Evolutionary conservation across 2,329 filamentous ascomycete species (phyloP), one percentile per base, ranked within the genome.

Genomic region (Purpureocillium lavendulum): DNA sequence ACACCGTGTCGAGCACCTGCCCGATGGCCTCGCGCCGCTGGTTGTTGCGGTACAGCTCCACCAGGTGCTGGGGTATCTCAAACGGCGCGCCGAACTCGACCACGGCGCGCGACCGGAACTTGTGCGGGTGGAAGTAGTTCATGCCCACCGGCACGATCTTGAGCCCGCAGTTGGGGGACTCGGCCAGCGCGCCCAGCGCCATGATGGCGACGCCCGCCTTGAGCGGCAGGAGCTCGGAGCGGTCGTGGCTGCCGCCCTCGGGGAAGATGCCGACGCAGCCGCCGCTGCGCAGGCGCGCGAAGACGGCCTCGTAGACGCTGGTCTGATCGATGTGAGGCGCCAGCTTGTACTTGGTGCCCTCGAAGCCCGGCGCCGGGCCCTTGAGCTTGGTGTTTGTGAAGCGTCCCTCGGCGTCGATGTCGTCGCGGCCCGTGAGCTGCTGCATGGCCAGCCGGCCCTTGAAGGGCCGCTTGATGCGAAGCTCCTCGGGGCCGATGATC

Each of bases 101-200:
- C 4, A 98, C 90, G 29, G 90, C 92, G 57, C 92, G 79, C 47
- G 90, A 97, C 34, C 90, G 84, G 64, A 98, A 98, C 61, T 97
- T 98, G 72, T 98, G 90, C 0, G 90, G 86, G 62, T 97, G 90
- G 66, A 98, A 98, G 64, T 98, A 98, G 64, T 98, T 98, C 90
- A 98, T 96, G 52, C 90, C 90, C 38, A 92, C 89, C 4, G 92
- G 92, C 17, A 98, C 87, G 52, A 98, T 96, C 62, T 89, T 94
- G 45, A 98, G 70, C 24, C 86, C 87, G 56, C 87, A 95, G 47
- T 90, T 74, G 3, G 89, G 89, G 45, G 89, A 80, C 41, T 87
- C 82, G 5, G 86, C 87, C 38, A 97, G 70, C 1, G 92, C 84
- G 30, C 90, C 90, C 29, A 98, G 75, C 11, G 90, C 92, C 90